phyloP scores from a whole-genome alignment of 2,329 filamentous ascomycete species.

The Aspergillus pseudoglaucus region DNA sequence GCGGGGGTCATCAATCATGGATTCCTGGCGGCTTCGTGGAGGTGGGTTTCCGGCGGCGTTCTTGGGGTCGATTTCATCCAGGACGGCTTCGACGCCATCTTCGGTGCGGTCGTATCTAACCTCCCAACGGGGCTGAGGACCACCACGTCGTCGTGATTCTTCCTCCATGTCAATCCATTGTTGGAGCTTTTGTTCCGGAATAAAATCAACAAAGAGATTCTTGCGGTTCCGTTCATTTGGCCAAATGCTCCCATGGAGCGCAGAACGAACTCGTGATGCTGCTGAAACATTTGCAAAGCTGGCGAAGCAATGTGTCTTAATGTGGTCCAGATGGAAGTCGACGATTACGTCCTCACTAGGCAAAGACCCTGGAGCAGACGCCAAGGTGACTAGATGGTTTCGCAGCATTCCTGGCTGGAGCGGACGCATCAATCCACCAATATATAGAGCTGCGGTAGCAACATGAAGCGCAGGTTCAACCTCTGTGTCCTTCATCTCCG shows the following conservation, averaged over 20 bases:
- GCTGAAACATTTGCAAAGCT: conserved; percentile 62
- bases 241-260: conserved; percentile 74
- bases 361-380: conserved; percentile 50
- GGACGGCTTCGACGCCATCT: conserved; percentile 51
- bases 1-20: conserved; percentile 17
- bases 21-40: conserved; percentile 6
- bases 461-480: conserved; percentile 59
- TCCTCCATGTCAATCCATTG: conserved; percentile 70
- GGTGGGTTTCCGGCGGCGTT: conserved; percentile 11
- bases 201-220: conserved; percentile 79
- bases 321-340: conserved; percentile 71
- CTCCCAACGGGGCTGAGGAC: conserved; percentile 57
- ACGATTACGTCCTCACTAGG: conserved; percentile 53
- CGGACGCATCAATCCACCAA: conserved; percentile 83
- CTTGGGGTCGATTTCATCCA: conserved; percentile 44
- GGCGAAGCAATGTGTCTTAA: conserved; percentile 83
- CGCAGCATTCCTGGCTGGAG: conserved; percentile 63
- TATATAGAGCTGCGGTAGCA: conserved; percentile 74
- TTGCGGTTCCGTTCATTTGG: conserved; percentile 81
- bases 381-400: conserved; percentile 63
- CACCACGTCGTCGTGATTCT: conserved; percentile 38
- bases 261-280: conserved; percentile 68
- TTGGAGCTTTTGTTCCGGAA: conserved; percentile 66
- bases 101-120: conserved; percentile 60
- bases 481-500: conserved; percentile 30